Conservation (phyloP, 2,329 filamentous ascomycete genomes). For the Bisporella sp. region DNA sequence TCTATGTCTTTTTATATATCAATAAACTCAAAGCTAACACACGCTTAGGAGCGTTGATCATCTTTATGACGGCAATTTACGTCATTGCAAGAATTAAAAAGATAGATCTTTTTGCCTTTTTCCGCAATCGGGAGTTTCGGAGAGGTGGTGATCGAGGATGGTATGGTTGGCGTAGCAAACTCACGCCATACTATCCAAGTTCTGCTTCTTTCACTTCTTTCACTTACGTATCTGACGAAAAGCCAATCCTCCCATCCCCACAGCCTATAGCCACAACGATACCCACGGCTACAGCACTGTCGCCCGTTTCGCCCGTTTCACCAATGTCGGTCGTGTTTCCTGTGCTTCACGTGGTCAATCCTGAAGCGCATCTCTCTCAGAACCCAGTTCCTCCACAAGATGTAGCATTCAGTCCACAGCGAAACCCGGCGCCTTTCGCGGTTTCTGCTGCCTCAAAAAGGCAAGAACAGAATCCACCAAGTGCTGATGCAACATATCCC, state of each 20-base stretch:
- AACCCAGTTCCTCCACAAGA: conserved; percentile 8
- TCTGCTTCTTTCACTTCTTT: neutral
- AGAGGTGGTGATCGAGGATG: conserved; percentile 17
- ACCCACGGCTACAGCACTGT: neutral
- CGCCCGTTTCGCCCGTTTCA: conserved; percentile 1
- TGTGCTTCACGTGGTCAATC: neutral
- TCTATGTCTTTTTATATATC: conserved; percentile 8
- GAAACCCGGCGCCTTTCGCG: too few species aligned
- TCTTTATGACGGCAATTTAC: conserved; percentile 19
- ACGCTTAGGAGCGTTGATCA: conserved; percentile 22
- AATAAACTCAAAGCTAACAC: too few species aligned
- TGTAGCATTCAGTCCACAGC: neutral
- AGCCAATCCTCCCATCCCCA: neutral
- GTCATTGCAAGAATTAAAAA: conserved; percentile 20
- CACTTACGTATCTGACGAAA: neutral
- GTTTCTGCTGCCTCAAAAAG: too few species aligned
- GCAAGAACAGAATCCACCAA: too few species aligned
- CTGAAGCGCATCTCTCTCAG: conserved; percentile 3
- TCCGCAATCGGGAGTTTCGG: conserved; percentile 12
- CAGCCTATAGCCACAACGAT: too few species aligned
- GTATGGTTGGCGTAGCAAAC: conserved; percentile 21
- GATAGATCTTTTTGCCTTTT: conserved; percentile 11
- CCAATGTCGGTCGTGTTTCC: conserved; percentile 1
- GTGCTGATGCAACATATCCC: too few species aligned
- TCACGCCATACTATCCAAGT: conserved; percentile 17